phyloP scores from a whole-genome alignment of 441 rosid species.

The Euphorbia celastroides region DNA sequence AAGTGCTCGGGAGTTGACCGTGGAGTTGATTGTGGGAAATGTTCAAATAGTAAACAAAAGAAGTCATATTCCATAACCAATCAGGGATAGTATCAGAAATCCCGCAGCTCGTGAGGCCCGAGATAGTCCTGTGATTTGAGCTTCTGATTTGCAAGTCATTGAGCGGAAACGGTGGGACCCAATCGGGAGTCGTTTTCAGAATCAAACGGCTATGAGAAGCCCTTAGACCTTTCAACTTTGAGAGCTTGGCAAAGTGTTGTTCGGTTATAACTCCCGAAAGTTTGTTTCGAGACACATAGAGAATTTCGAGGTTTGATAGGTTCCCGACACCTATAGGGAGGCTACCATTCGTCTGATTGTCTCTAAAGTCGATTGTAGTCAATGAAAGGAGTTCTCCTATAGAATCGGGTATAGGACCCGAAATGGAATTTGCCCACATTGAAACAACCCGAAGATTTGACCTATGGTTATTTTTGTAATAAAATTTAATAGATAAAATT shows the following conservation, averaged over 20 bases:
- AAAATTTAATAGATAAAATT: too few relatives aligned
- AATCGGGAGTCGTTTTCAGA: neutral
- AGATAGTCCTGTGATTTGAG: slow-evolving; percentile 5
- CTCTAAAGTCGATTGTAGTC: neutral
- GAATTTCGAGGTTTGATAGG: slow-evolving; percentile 3
- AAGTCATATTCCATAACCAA: slow-evolving; percentile 15
- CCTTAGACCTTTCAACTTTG: neutral
- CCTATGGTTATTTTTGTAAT: too few relatives aligned
- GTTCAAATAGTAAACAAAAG: slow-evolving; percentile 1
- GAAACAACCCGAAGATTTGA: neutral
- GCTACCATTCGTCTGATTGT: slow-evolving; percentile 6
- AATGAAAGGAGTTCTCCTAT: neutral
- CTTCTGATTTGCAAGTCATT: neutral
- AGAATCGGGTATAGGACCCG: slow-evolving; percentile 13
- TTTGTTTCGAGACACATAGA: neutral
- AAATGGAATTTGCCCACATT: neutral
- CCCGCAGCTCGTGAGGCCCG: neutral
- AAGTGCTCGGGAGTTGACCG: slow-evolving; percentile 5
- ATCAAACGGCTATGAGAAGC: slow-evolving; percentile 1
- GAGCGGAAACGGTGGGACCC: slow-evolving; percentile 14
- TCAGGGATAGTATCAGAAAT: slow-evolving; percentile 11
- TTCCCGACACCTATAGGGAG: slow-evolving; percentile 5
- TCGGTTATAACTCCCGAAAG: slow-evolving; percentile 5
- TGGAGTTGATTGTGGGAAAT: slow-evolving; percentile 14
- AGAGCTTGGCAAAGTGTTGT: slow-evolving; percentile 2